Conservation (phyloP, 306 rosid genomes). For the Corylus heterophylla region DNA sequence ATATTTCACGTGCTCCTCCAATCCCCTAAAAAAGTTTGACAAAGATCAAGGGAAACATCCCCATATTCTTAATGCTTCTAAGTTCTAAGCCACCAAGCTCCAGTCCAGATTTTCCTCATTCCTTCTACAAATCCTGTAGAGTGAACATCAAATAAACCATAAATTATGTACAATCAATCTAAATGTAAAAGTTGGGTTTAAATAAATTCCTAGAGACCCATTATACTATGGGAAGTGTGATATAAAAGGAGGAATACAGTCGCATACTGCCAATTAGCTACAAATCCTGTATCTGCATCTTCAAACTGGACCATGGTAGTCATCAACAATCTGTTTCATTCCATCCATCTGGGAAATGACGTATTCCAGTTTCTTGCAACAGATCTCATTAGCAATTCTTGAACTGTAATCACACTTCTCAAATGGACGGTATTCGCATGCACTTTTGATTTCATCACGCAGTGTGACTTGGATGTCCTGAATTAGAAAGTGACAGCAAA, state of each 20-base stretch:
- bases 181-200: background rate
- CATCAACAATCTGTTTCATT: slow-evolving; percentile 70
- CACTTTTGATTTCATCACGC: slow-evolving; percentile 90
- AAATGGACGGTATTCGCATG: slow-evolving; percentile 92
- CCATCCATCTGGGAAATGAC: slow-evolving; percentile 71
- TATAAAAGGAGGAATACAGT: background rate
- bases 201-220: background rate
- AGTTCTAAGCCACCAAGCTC: background rate
- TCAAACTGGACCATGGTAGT: slow-evolving; percentile 57
- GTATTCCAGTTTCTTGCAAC: slow-evolving; percentile 70
- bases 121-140: background rate
- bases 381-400: slow-evolving; percentile 83
- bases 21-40: background rate
- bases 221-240: background rate
- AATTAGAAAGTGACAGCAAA: background rate
- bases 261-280: background rate
- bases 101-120: background rate
- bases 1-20: background rate
- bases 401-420: slow-evolving; percentile 93
- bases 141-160: background rate
- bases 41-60: background rate
- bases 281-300: slow-evolving; percentile 10
- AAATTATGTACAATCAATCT: background rate
- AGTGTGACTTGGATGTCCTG: slow-evolving; percentile 89
- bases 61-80: background rate